Evolutionary conservation across 345 rosid genomes (phyloP).

Genomic region (Gossypium turneri): DNA sequence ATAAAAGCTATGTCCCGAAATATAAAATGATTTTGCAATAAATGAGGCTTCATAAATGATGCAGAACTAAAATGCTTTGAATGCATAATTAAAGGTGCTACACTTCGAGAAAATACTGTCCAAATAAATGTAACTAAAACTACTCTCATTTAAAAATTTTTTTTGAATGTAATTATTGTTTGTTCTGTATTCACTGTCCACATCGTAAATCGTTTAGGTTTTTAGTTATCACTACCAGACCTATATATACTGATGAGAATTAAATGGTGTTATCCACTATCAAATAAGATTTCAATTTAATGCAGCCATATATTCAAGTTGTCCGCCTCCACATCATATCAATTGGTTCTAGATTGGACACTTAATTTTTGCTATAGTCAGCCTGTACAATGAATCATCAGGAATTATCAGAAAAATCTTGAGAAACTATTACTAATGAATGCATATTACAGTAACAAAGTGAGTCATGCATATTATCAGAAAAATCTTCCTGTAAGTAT

Average conservation of each 20-base stretch:
- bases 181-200: background rate
- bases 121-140: background rate
- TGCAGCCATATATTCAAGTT: background rate
- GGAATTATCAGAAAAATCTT: background rate
- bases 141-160: background rate
- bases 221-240: background rate
- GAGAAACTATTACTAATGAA: background rate
- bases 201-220: background rate
- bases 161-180: background rate
- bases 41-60: background rate
- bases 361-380: background rate
- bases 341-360: background rate
- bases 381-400: background rate
- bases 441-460: background rate
- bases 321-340: background rate
- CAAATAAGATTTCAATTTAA: background rate
- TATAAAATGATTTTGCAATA: background rate
- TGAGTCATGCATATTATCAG: background rate
- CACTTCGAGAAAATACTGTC: background rate
- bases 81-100: background rate
- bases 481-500: background rate
- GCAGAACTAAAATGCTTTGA: background rate
- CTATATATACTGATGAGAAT: background rate
- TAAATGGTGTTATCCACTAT: background rate
- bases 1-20: background rate